phyloP scores from a whole-genome alignment of 192 early-diverging fungal species.

The Diversispora epigaea region DNA sequence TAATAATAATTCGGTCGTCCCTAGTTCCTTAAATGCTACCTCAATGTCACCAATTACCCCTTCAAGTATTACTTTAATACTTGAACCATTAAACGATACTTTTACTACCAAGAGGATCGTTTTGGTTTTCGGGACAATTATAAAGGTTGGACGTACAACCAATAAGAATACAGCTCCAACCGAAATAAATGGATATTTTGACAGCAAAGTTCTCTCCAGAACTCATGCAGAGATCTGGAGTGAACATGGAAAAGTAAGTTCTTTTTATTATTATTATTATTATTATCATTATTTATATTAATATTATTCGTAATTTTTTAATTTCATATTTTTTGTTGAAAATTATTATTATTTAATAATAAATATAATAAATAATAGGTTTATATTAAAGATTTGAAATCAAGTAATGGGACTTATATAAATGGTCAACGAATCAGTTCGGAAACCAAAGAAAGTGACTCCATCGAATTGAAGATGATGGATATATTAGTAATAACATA shows the following conservation, averaged over 20 bases:
- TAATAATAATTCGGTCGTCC: too few species aligned
- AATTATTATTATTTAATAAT: neutral
- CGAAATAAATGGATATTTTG: constrained; percentile 74
- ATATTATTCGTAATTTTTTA: neutral
- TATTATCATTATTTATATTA: neutral
- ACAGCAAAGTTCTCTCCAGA: constrained; percentile 78
- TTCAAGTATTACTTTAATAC: constrained; percentile 18
- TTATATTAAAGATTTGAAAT: constrained; percentile 71
- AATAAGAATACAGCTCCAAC: constrained; percentile 60
- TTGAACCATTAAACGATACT: constrained; percentile 48
- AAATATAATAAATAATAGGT: constrained; percentile 43
- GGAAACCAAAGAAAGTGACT: constrained; percentile 61
- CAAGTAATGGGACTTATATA: constrained; percentile 81
- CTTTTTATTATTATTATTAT: neutral
- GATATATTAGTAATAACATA: neutral
- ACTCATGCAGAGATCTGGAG: constrained; percentile 74
- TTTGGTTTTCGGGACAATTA: constrained; percentile 45
- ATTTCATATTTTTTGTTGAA: constrained; percentile 1
- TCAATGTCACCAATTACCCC: too few species aligned
- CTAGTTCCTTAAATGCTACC: too few species aligned
- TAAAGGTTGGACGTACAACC: constrained; percentile 74
- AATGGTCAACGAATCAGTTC: constrained; percentile 68
- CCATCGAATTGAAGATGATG: constrained; percentile 46
- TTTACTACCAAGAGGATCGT: constrained; percentile 56
- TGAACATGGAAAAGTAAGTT: constrained; percentile 58